Conservation (phyloP, 768 basidiomycete species). For the Tricholoma hemisulphureum region DNA sequence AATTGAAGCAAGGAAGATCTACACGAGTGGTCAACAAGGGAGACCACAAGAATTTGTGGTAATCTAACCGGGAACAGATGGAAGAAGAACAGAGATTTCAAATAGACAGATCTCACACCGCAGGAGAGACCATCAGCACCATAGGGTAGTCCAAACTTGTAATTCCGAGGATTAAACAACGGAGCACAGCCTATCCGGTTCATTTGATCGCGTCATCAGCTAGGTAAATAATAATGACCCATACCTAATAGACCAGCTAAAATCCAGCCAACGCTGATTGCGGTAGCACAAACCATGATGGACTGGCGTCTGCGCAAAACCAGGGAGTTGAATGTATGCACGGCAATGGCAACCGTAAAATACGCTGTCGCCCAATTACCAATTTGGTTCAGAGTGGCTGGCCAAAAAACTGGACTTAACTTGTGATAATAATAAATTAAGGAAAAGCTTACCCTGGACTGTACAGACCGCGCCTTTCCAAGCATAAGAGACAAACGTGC, state of each 20-base stretch:
- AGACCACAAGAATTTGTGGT: not conserved
- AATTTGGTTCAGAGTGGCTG: constrained; percentile 59
- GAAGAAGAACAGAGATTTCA: constrained; percentile 46
- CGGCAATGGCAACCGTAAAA: constrained; percentile 62
- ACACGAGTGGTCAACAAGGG: constrained; percentile 1
- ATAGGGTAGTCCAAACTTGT: constrained; percentile 41
- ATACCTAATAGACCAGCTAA: constrained; percentile 49
- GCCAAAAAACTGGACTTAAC: not conserved
- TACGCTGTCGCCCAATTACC: constrained; percentile 61
- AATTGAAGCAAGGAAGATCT: constrained; percentile 61
- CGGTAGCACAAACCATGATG: constrained; percentile 40
- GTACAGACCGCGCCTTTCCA: constrained; percentile 48
- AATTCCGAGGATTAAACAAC: constrained; percentile 24
- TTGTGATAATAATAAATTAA: constrained; percentile 1
- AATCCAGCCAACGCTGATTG: constrained; percentile 55
- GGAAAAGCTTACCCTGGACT: constrained; percentile 51
- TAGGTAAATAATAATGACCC: constrained; percentile 12
- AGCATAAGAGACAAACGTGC: not conserved
- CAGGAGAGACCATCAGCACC: constrained; percentile 53
- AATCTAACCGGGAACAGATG: constrained; percentile 60
- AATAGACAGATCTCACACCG: constrained; percentile 43
- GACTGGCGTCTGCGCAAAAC: constrained; percentile 57
- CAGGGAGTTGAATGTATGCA: constrained; percentile 69
- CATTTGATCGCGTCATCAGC: not conserved
- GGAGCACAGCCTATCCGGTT: constrained; percentile 36